A percentile compares a stretch with the other conserved stretches of the same genome.
Conservation (phyloP, 331 rosid species). For the Spiraea crenata region DNA sequence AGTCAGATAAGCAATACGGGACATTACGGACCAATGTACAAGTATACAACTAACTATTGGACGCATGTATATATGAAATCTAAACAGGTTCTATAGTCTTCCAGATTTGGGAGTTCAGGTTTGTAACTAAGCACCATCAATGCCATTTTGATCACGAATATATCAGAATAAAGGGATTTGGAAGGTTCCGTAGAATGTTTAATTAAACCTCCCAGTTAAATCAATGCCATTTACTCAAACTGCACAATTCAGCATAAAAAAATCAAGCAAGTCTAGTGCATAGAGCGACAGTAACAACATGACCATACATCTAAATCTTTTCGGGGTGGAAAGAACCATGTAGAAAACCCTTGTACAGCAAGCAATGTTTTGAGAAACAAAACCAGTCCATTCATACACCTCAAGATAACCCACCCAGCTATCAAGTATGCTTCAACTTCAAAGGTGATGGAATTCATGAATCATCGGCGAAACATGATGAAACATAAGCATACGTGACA, state of each 20-base stretch:
- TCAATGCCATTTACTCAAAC: not conserved
- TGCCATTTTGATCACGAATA: not conserved
- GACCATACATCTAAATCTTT: not conserved
- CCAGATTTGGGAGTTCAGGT: not conserved
- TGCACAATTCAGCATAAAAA: not conserved
- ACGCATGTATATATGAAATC: not conserved
- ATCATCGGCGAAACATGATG: not conserved
- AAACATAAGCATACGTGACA: not conserved
- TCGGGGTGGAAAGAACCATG: not conserved
- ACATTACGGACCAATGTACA: not conserved
- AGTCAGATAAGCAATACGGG: conserved; percentile 14
- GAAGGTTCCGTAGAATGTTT: not conserved
- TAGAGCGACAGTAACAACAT: not conserved
- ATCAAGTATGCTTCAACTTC: not conserved
- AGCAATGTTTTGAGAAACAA: not conserved
- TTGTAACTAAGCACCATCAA: not conserved
- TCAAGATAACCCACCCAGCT: not conserved
- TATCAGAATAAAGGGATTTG: not conserved
- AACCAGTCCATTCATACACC: not conserved
- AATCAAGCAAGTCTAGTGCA: not conserved
- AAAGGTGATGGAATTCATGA: not conserved
- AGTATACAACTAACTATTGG: not conserved
- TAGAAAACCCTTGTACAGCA: not conserved
- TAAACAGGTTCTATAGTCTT: not conserved
- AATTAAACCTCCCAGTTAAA: not conserved